Base-by-base conservation (phyloP, 257 asterid species). In the Avicennia marina region DNA sequence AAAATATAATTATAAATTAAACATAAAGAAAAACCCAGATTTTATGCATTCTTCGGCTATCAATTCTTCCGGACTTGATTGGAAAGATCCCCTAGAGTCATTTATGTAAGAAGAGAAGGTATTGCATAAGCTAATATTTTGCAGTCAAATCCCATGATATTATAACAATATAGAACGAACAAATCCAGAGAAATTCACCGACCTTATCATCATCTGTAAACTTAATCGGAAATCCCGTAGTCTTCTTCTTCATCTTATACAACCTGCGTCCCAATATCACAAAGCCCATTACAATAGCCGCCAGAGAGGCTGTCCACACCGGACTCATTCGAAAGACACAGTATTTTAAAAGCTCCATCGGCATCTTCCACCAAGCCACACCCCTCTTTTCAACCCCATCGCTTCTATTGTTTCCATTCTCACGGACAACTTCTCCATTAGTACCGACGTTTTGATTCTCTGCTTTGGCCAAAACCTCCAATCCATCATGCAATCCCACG, bases 311-410 rank as follows among this genome's bases (percentile, higher is more conserved):
- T 11, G 75, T 78, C 98, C 96, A 85, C 53, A 81, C 81, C 27
- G 95, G 95, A 62, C 83, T 81, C 72, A 74, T 84, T 65, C 77
- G 75, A 42, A 84, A 77, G 62, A 83, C 74, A 61, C 74, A 78
- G 63, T 75, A 81, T 58, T 69, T 83, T 20, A 91, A 36, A 52
- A 91, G 70, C 78, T 85, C 95, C 62, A 88, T 75, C 6, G 96
- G 95, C 66, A 80, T 72, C 94, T 85, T 91, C 98, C 98, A 91
- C 98, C 95, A 85, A 24, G 83, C 85, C 24, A 79, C 22, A 60
- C 82, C 62, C 65, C 70, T 76, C 85, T 71, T 85, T 62, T 70
- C 79, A 46, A 66, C 45, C 77, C 75, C 73, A 15, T 82, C 76
- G 17, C 58, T 48, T 22, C 47, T 32, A 59, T 73, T 53, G 18